phyloP scores from a whole-genome alignment of 2,329 filamentous ascomycete species.

The Fusarium sp. region DNA sequence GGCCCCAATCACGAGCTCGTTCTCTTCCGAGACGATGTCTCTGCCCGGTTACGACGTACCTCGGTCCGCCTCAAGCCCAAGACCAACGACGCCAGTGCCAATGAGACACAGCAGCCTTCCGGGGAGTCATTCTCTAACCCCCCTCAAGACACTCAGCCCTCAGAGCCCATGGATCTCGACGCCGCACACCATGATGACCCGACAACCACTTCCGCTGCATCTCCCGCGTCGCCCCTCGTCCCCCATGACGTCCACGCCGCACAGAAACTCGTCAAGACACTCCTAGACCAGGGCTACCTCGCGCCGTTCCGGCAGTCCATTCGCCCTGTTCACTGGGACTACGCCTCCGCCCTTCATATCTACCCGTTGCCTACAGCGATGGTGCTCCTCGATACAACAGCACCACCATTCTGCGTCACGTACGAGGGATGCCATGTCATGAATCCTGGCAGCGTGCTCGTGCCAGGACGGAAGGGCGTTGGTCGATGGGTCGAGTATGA shows the following conservation, averaged over 20 bases:
- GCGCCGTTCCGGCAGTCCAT: slow-evolving; percentile 86
- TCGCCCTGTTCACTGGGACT: slow-evolving; percentile 93
- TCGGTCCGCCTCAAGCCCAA: slow-evolving; percentile 78
- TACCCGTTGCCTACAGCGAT: slow-evolving; percentile 92
- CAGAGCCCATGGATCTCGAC: slow-evolving; percentile 61
- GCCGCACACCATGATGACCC: slow-evolving; percentile 43
- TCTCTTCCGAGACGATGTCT: slow-evolving; percentile 89
- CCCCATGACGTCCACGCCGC: slow-evolving; percentile 72
- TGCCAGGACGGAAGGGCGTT: slow-evolving; percentile 76
- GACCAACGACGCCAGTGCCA: slow-evolving; percentile 53
- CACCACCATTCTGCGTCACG: slow-evolving; percentile 86
- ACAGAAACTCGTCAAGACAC: slow-evolving; percentile 87
- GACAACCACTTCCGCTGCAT: slow-evolving; percentile 29
- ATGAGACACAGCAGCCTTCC: slow-evolving; percentile 45
- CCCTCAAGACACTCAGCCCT: slow-evolving; percentile 36
- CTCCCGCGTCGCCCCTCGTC: slow-evolving; percentile 57
- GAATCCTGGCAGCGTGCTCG: slow-evolving; percentile 87
- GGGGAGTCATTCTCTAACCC: slow-evolving; percentile 26
- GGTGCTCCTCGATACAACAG: slow-evolving; percentile 86
- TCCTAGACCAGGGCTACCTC: slow-evolving; percentile 92
- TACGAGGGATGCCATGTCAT: slow-evolving; percentile 97
- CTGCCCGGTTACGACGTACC: slow-evolving; percentile 82
- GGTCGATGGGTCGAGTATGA: slow-evolving; percentile 93
- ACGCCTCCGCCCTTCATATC: slow-evolving; percentile 80
- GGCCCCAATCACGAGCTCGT: slow-evolving; percentile 91